A percentile compares a stretch with the other conserved stretches of the same genome.
These are phyloP conservation scores for Piloderma croceum DNA, from an alignment of 768 basidiomycete species.

Conservation along the genomic window DNA sequence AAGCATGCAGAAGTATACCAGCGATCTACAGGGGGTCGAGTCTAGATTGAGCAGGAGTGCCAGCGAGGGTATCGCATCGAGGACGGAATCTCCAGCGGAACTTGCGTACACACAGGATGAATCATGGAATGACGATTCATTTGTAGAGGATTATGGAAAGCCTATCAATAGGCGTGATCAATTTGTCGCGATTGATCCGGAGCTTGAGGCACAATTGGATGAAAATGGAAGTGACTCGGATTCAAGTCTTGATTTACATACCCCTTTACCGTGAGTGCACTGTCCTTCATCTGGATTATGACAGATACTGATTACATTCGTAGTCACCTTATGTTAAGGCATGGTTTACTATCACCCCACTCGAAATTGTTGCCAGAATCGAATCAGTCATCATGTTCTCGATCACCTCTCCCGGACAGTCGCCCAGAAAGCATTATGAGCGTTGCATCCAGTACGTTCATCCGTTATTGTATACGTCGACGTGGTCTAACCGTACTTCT, in stretches of 20 bases:
- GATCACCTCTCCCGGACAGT: conserved; percentile 11
- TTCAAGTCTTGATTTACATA: conserved; percentile 64
- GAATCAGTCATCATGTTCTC: conserved; percentile 7
- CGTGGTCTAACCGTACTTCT: conserved; percentile 3
- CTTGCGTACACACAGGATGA: neutral
- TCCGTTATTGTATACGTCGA: conserved; percentile 8
- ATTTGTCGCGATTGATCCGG: conserved; percentile 9
- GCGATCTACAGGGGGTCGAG: conserved; percentile 9
- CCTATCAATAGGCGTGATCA: conserved; percentile 11
- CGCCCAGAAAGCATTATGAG: conserved; percentile 33
- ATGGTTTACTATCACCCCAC: conserved; percentile 60
- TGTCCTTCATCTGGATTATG: conserved; percentile 6
- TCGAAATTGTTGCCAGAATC: conserved; percentile 50
- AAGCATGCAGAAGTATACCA: conserved; percentile 8
- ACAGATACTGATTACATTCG: conserved; percentile 3
- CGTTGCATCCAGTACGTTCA: conserved; percentile 28
- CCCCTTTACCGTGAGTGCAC: conserved; percentile 57
- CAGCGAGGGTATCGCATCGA: neutral
- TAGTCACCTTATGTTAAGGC: conserved; percentile 61
- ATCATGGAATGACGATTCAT: conserved; percentile 17
- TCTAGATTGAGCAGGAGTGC: neutral
- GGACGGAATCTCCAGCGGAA: neutral
- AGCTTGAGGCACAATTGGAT: conserved; percentile 15
- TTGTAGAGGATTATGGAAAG: conserved; percentile 22
- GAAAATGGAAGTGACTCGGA: conserved; percentile 43